Percentiles rank a stretch among this genome's conserved stretches.
phyloP scores from a whole-genome alignment of 1,284 basidiomycete genomes.

The Sporisorium iseilematis-ciliati region DNA sequence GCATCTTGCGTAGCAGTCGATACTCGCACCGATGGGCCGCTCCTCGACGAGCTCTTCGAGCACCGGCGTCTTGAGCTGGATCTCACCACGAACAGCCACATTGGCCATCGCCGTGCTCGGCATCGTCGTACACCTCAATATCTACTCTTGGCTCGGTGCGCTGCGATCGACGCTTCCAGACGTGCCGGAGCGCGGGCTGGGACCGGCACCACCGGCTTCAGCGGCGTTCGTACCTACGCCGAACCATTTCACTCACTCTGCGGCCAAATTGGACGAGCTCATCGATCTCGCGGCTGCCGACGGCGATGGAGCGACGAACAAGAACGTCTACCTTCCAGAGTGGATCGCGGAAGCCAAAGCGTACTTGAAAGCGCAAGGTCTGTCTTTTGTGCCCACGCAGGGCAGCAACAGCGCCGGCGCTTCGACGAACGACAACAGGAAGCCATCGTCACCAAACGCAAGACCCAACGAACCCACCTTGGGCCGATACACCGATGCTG shows the following conservation, averaged over 20 bases:
- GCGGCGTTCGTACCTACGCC: slow-evolving; percentile 12
- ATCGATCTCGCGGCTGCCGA: slow-evolving; percentile 15
- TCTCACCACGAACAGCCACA: slow-evolving; percentile 53
- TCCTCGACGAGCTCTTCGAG: slow-evolving; percentile 7
- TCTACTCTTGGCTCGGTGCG: slow-evolving; percentile 45
- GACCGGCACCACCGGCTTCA: slow-evolving; percentile 14
- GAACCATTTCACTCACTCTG: slow-evolving; percentile 28
- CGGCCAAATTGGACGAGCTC: slow-evolving; percentile 23
- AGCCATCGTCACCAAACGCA: not conserved
- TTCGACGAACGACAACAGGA: not conserved
- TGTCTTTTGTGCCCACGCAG: slow-evolving; percentile 20
- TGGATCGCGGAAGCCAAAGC: slow-evolving; percentile 51
- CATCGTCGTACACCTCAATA: slow-evolving; percentile 53
- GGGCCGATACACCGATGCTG: slow-evolving; percentile 10
- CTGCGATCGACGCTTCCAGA: slow-evolving; percentile 46
- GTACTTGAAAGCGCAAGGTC: slow-evolving; percentile 45
- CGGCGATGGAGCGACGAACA: slow-evolving; percentile 3
- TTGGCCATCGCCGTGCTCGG: slow-evolving; percentile 55
- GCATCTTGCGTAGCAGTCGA: not conserved
- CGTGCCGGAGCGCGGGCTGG: slow-evolving; percentile 30
- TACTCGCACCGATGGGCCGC: slow-evolving; percentile 16
- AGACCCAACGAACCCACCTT: not conserved
- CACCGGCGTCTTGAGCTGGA: slow-evolving; percentile 31
- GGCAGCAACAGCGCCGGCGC: not conserved
- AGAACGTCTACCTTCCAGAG: slow-evolving; percentile 25